Evolutionary conservation across 768 basidiomycete species (phyloP).

Genomic region (Leccinum truebloodii): DNA sequence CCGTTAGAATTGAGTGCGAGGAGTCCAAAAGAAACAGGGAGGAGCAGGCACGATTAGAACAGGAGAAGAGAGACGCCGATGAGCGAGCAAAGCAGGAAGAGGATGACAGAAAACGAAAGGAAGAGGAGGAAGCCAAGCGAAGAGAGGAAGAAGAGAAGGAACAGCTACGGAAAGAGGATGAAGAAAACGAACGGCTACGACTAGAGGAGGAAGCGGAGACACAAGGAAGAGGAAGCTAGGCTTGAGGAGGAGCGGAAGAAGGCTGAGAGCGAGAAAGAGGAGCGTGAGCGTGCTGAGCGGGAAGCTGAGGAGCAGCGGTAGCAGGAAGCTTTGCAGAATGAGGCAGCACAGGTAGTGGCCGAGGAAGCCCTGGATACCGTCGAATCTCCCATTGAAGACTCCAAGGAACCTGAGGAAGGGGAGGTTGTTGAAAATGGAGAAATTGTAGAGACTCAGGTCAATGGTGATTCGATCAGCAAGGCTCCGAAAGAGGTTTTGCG

Average conservation of each 20-base stretch:
- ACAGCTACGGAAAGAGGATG: conserved; percentile 37
- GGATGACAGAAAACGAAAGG: conserved; percentile 39
- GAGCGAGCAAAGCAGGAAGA: conserved; percentile 38
- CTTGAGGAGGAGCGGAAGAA: conserved; percentile 35
- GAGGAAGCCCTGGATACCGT: conserved; percentile 36
- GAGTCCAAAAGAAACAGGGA: conserved; percentile 53
- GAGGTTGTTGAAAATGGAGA: conserved; percentile 38
- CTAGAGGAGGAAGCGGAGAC: conserved; percentile 37
- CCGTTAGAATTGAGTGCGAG: conserved; percentile 65
- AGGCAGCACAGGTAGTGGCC: conserved; percentile 37
- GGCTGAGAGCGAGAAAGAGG: conserved; percentile 39
- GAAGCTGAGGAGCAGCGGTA: conserved; percentile 34
- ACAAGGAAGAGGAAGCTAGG: conserved; percentile 23
- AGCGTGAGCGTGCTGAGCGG: conserved; percentile 42
- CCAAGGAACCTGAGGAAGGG: conserved; percentile 44
- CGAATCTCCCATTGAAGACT: conserved; percentile 44
- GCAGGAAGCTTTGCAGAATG: conserved; percentile 20
- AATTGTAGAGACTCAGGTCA: conserved; percentile 23
- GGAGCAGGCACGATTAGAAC: conserved; percentile 44
- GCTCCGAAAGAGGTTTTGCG: conserved; percentile 53
- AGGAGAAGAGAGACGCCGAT: conserved; percentile 41
- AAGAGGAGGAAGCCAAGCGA: conserved; percentile 46
- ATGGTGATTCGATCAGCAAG: conserved; percentile 45
- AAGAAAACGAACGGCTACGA: conserved; percentile 38
- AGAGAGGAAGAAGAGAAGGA: conserved; percentile 48